Base-by-base conservation (phyloP, 2,329 filamentous ascomycete genomes). In the Aspergillus sp. region DNA sequence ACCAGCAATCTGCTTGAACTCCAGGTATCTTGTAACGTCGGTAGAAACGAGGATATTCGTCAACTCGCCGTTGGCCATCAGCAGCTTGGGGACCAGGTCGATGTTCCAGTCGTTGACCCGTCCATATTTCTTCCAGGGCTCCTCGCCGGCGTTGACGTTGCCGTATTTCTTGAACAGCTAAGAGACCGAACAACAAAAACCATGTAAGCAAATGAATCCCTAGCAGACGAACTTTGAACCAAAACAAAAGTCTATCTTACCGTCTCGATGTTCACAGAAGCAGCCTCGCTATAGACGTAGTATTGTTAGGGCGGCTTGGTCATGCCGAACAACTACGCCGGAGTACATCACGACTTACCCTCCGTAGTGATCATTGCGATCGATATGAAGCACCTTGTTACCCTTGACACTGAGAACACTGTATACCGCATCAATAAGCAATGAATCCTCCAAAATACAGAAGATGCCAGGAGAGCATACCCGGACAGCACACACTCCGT, bases 51-150 rank as follows among this genome's bases (percentile, higher is more conserved):
- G 83, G 64, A 98, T 96, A 74, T 97, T 97, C 68, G 91, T 97
- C 66, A 98, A 78, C 75, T 98, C 91, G 70, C 93, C 93, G 54
- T 94, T 95, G 50, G 91, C 89, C 90, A 98, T 97, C 70, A 98
- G 81, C 63, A 98, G 84, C 79, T 98, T 98, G 58, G 93, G 91
- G 42, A 98, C 90, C 52, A 98, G 80, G 68, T 98, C 94, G 71
- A 98, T 94, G 78, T 96, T 97, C 93, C 93, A 98, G 79, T 97
- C 91, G 74, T 96, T 96, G 67, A 83, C 77, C 50, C 93, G 86
- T 61, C 91, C 91, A 70, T 96, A 97, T 73, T 95, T 90, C 78
- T 94, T 91, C 93, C 93, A 97, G 57, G 91, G 90, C 77, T 96
- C 87, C 65, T 89, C 84, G 59, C 86, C 87, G 52, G 78, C 68